phyloP scores from a whole-genome alignment of 164 flowering plant genomes.

The Kalanchoe fedtschenkoi region DNA sequence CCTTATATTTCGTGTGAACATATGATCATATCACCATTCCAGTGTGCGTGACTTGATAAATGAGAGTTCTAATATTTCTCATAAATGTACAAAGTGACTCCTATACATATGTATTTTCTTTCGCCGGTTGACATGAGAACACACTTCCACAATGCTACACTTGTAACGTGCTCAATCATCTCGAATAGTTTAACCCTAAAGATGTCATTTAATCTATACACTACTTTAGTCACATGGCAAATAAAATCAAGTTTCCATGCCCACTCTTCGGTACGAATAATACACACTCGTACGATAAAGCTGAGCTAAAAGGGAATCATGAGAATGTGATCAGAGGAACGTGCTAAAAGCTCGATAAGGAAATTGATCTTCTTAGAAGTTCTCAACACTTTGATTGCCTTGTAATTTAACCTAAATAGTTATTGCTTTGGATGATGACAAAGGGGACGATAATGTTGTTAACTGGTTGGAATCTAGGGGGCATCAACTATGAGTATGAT shows the following conservation, averaged over 20 bases:
- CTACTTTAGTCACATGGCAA: not conserved
- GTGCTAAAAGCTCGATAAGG: not conserved
- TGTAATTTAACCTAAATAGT: not conserved
- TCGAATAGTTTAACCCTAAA: too few species aligned
- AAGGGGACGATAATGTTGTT: not conserved
- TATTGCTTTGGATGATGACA: not conserved
- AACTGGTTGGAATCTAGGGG: not conserved
- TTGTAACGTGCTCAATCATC: not conserved
- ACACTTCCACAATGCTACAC: not conserved
- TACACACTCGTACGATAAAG: too few species aligned
- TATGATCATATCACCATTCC: too few species aligned
- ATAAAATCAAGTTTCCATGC: not conserved
- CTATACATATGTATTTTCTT: too few species aligned
- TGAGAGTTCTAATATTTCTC: too few species aligned
- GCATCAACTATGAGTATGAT: conserved; percentile 1
- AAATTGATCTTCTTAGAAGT: not conserved
- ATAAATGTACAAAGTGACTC: too few species aligned
- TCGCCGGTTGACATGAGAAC: not conserved
- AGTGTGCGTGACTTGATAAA: too few species aligned
- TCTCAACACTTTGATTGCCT: not conserved
- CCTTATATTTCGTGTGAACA: too few species aligned
- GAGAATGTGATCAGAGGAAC: not conserved
- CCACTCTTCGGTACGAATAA: not conserved
- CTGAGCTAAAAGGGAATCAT: too few species aligned
- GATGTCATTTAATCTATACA: not conserved